phyloP scores from a whole-genome alignment of 306 rosid species.

The Quercus parvula region DNA sequence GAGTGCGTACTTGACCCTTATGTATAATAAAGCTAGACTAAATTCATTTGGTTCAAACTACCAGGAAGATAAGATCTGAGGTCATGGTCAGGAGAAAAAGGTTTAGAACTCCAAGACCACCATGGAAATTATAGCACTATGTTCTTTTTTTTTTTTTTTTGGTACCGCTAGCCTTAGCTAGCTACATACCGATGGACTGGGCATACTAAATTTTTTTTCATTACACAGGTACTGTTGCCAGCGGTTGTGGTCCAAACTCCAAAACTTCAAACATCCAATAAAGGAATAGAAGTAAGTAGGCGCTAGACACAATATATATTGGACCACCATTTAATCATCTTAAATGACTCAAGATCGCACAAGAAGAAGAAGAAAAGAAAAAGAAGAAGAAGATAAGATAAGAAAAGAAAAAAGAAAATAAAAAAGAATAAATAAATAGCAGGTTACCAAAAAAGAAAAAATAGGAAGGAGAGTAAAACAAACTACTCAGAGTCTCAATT shows the following conservation, averaged over 20 bases:
- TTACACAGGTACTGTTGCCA: conserved; percentile 7
- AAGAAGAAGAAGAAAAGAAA: background rate
- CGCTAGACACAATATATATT: conserved; percentile 8
- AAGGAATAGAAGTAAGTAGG: conserved; percentile 13
- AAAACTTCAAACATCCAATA: conserved; percentile 23
- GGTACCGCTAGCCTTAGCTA: background rate
- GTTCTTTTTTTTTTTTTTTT: background rate
- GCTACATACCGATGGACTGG: background rate
- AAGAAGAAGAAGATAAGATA: background rate
- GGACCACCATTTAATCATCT: conserved; percentile 38
- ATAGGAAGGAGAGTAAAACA: background rate
- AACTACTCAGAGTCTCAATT: no score
- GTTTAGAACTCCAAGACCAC: background rate
- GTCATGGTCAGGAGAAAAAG: background rate
- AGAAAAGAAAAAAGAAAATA: background rate
- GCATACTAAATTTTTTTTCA: background rate
- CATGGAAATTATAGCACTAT: background rate
- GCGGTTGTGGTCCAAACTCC: conserved; percentile 50
- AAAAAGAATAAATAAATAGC: background rate
- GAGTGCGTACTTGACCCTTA: no score
- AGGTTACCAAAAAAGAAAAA: background rate
- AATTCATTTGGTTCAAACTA: background rate
- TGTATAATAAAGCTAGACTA: no score
- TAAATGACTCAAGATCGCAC: background rate
- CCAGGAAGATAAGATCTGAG: background rate